Percentiles rank a stretch among this genome's conserved stretches.
Conservation (phyloP, 2,329 filamentous ascomycete genomes). For the Aspergillus awamori region DNA sequence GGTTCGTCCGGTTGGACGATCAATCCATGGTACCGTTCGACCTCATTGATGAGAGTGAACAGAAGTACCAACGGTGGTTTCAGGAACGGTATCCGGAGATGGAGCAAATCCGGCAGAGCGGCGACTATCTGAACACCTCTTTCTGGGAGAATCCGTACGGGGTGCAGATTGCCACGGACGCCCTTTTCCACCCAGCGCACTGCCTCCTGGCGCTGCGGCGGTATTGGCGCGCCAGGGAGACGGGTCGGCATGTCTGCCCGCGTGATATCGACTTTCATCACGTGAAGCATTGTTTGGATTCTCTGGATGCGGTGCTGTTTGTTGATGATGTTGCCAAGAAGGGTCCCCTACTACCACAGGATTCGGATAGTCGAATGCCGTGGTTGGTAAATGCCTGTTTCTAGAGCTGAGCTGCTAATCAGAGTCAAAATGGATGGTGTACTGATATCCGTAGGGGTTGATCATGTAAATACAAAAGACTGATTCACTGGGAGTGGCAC, state of each 20-base stretch:
- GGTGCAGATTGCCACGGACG: background rate
- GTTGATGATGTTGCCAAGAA: background rate
- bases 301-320: background rate
- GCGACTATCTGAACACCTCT: background rate
- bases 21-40: background rate
- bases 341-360: too few species aligned
- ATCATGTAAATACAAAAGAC: too few species aligned
- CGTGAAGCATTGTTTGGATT: background rate
- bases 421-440: too few species aligned
- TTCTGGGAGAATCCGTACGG: background rate
- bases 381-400: background rate
- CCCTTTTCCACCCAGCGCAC: background rate
- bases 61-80: background rate
- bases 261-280: background rate
- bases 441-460: too few species aligned
- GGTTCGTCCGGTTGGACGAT: background rate
- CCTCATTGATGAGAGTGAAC: background rate
- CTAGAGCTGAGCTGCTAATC: too few species aligned
- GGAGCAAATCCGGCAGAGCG: background rate
- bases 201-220: background rate
- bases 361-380: background rate
- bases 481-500: too few species aligned
- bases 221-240: background rate
- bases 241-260: background rate
- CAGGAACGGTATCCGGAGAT: background rate